phyloP scores from a whole-genome alignment of 2,329 filamentous ascomycete genomes.

The Botrytis byssoidea region DNA sequence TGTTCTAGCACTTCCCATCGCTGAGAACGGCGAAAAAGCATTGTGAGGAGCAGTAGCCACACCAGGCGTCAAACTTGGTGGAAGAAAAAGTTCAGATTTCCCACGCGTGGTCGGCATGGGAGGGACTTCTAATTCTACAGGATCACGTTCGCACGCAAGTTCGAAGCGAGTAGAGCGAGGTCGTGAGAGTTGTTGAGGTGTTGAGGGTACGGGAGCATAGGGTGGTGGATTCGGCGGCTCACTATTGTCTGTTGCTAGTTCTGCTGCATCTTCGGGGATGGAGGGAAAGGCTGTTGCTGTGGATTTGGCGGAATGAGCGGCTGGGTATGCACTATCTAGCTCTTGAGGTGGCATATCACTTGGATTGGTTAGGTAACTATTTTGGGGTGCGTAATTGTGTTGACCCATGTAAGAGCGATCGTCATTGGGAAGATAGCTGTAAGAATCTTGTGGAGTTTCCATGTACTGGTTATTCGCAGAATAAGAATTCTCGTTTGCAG shows the following conservation, averaged over 20 bases:
- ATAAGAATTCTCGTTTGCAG: neutral
- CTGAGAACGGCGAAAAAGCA: neutral
- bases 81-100: neutral
- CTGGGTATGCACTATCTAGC: slow-evolving; percentile 3
- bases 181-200: neutral
- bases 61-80: neutral
- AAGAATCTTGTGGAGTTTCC: neutral
- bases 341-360: neutral
- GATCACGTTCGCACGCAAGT: neutral
- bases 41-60: neutral
- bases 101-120: neutral
- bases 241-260: slow-evolving; percentile 11
- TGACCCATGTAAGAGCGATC: neutral
- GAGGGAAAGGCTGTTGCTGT: neutral
- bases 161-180: slow-evolving; percentile 13
- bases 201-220: neutral
- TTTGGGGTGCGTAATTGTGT: neutral
- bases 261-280: neutral
- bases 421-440: neutral
- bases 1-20: neutral
- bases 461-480: neutral
- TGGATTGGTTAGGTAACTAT: neutral
- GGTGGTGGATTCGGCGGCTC: neutral
- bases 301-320: neutral
- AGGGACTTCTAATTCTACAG: slow-evolving; percentile 13